phyloP scores from a whole-genome alignment of 371 early-diverging fungal genomes.

The Batrachochytrium dendrobatidis region DNA sequence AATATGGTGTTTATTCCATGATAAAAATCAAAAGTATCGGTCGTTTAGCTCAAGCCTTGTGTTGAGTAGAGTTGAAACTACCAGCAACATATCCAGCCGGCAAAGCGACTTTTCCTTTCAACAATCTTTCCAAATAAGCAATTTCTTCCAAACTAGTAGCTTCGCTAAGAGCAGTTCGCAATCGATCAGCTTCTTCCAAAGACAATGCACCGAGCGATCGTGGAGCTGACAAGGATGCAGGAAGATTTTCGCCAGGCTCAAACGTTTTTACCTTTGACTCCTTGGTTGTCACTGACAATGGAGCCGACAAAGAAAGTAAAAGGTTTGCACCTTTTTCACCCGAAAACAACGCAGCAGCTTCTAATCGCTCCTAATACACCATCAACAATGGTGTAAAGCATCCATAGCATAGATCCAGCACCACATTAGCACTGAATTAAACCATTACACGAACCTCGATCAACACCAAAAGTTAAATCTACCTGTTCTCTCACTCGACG shows the following conservation, averaged over 20 bases:
- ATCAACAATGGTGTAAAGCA: background rate
- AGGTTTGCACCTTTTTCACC: slow-evolving; percentile 23
- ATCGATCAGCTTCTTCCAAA: slow-evolving; percentile 33
- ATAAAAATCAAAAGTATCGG: too few species aligned
- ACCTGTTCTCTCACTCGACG: slow-evolving; percentile 60
- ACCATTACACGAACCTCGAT: background rate
- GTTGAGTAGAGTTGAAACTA: too few species aligned
- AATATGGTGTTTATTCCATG: too few species aligned
- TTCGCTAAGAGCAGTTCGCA: slow-evolving; percentile 60
- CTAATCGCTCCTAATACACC: slow-evolving; percentile 67
- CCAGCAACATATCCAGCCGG: too few species aligned
- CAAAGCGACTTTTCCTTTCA: too few species aligned
- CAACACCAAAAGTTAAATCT: slow-evolving; percentile 9
- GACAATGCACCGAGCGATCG: slow-evolving; percentile 22
- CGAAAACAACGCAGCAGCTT: slow-evolving; percentile 63
- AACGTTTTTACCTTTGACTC: slow-evolving; percentile 26
- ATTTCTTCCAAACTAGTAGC: slow-evolving; percentile 76
- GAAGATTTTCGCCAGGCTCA: slow-evolving; percentile 41
- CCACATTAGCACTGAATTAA: background rate
- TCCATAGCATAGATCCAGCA: background rate
- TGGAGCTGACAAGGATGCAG: slow-evolving; percentile 15
- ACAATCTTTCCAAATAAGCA: slow-evolving; percentile 56
- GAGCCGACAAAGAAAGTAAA: slow-evolving; percentile 34
- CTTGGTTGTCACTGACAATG: slow-evolving; percentile 48
- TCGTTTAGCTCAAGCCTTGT: too few species aligned